Evolutionary conservation across 192 early-diverging fungal species (phyloP), one percentile per base, ranked within the genome.

Genomic region (Thamnidium elegans): DNA sequence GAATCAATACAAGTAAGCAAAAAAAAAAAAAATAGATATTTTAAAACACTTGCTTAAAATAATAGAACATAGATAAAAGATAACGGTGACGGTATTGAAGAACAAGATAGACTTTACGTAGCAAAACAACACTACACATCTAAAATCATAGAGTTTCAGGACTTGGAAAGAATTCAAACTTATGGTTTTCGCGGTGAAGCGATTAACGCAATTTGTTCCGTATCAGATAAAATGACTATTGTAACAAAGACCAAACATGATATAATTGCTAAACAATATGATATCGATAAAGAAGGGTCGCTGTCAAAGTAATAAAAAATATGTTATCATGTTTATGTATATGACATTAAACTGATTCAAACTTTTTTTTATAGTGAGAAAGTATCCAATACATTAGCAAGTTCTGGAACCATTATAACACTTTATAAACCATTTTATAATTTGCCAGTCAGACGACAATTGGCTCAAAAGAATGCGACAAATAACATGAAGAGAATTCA

Each of bases 131-230:
- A 77, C 51, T 65, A 64, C 19, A 79, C 77, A 30, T 79, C 77
- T 26, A 79, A 79, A 54, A 50, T 79, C 10, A 50, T 21, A 9
- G 20, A 23, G 2, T 79, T 77, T 70, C 63, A 69, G n/a, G 75
- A 62, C 17, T 46, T 79, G 0, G 50, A 43, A 0, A 50, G 13
- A n/a, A 34, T 79, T 3, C 3, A 43, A 13, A 79, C 58, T 32
- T 77, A 69, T 67, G 77, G 77, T 13, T 79, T 79, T 47, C 53
- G 75, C 56, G 76, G 75, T 3, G 77, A 79, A 43, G 75, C 77
- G 3, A 11, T 79, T 1, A 68, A 73, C 55, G 68, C 77, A 4
- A 72, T 79, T 17, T 72, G 74, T 46, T 63, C 67, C 36, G 43
- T 77, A 15, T 51, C 74, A 0, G 50, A 77, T 31, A 48, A 53